Base-by-base conservation (phyloP, 495 filamentous ascomycete genomes). In the Penicillium herquei region DNA sequence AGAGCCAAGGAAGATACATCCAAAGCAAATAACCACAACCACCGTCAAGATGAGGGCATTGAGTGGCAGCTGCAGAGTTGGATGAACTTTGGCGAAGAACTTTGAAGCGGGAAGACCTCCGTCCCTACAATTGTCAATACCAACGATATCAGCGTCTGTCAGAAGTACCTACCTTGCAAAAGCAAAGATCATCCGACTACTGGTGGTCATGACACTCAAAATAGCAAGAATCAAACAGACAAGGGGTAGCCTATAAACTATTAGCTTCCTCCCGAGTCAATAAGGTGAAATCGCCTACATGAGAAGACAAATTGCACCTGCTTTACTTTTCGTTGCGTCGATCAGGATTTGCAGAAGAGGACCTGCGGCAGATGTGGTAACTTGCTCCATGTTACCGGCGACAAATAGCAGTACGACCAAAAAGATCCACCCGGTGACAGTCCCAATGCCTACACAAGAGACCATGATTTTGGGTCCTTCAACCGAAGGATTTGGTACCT, bases 401-500 rank as follows among this genome's bases (percentile, higher is more conserved):
- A 86, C 85, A 47, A 88, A 85, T 0, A 88, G 75, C 0, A 88
- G 70, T 12, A 82, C 78, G 12, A 82, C 70, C 34, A 89, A 69
- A 62, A 90, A 90, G 54, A 87, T 70, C 35, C 86, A 79, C 8
- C 87, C 87, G 0, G 87, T 88, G 35, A 80, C 71, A 31, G 81
- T 78, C 3, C 87, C 87, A 39, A 89, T 89, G 3, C 73, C 77
- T 10, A 90, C 87, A 51, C 82, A 86, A 17, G 73, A 75, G n/a
- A 90, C 72, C 86, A 90, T 89, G 49, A 88, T 84, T 49, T 81
- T 82, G 6, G 87, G 87, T 0, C 82, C 87, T 62, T 82, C 79
- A 4, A 80, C 63, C 3, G 82, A 68, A 9, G 87, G 77, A 30
- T 86, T 77, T 0, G 87, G 87, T 37, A 90, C 87, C 68, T 90